These are phyloP conservation scores for Candida pseudoglaebosa DNA, from an alignment of 805 yeast genomes.

Conservation along the genomic window DNA sequence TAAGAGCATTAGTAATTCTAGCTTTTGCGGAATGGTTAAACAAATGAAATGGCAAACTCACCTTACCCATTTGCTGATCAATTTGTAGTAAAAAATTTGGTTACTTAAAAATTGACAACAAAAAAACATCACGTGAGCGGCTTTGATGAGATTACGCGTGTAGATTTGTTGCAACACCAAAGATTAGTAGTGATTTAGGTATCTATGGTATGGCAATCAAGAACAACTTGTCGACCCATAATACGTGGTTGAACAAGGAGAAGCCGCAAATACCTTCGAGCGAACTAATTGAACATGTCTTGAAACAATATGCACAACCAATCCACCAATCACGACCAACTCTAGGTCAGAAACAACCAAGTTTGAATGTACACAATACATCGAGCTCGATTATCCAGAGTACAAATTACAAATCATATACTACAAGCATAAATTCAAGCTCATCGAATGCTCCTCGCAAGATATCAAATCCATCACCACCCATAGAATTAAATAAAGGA, in stretches of 20 bases:
- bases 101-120: background rate
- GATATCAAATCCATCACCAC: too few relatives aligned
- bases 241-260: constrained; percentile 13
- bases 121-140: constrained; percentile 2
- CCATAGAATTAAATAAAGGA: too few relatives aligned
- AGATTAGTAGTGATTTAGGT: background rate
- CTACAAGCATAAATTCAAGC: background rate
- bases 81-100: too few relatives aligned
- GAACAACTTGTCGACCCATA: constrained; percentile 16
- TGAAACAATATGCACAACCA: constrained; percentile 1
- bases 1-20: too few relatives aligned
- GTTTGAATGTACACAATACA: background rate
- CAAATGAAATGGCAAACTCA: too few relatives aligned
- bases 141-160: background rate
- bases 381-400: background rate
- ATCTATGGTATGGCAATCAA: constrained; percentile 1
- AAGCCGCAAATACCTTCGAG: constrained; percentile 12
- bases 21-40: too few relatives aligned
- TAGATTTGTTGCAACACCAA: constrained; percentile 1
- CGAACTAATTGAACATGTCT: background rate
- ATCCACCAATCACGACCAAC: background rate
- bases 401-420: background rate
- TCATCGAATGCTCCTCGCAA: background rate
- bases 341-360: background rate
- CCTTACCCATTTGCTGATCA: too few relatives aligned